Base-by-base conservation (phyloP, 2,329 filamentous ascomycete species). In the Alternaria angustiovoidea region DNA sequence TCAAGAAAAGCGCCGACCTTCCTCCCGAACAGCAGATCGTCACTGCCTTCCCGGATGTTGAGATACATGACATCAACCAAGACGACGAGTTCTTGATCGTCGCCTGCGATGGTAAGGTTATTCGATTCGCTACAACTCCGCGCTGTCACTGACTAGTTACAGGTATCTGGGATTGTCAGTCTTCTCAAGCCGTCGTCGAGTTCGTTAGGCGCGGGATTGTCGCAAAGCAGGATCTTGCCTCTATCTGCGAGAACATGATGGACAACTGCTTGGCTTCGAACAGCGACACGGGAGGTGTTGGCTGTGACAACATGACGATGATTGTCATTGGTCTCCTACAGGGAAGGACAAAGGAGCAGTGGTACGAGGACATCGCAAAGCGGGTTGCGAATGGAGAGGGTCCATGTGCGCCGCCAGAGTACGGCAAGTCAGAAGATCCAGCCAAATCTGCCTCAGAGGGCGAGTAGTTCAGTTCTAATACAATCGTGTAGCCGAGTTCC, bases 291-390 rank as follows among this genome's bases (percentile, higher is more conserved):
- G 95, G 95, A 56, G 95, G 95, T 65, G 94, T 99, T 63, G 95
- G 95, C 63, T 99, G 95, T 80, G 95, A 99, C 84, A 99, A 99
- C 85, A 99, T 99, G 95, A 99, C 95, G 70, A 98, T 99, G 91
- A 84, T 90, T 71, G 87, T 99, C 68, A 84, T 99, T 75, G 95
- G 91, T 69, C 88, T 99, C 77, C 87, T 99, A 70, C 88, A 92
- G 75, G 95, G 94, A 79, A 93, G 92, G 85, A 91, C 89, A 72
- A 96, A 96, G 87, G 94, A 97, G 76, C 91, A 97, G 83, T 99
- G 95, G 95, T 99, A 99, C 80, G 92, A 97, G 75, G 90, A 94
- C 83, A 91, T 99, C 79, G 93, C 91, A 74, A 93, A 91, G 83
- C 89, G 95, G 78, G 95, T 99, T 80, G 92, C 94, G 72, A 94